A percentile compares a stretch with the other conserved stretches of the same genome.
Conservation (phyloP, 257 asterid genomes). For the Cynanchum wilfordii region DNA sequence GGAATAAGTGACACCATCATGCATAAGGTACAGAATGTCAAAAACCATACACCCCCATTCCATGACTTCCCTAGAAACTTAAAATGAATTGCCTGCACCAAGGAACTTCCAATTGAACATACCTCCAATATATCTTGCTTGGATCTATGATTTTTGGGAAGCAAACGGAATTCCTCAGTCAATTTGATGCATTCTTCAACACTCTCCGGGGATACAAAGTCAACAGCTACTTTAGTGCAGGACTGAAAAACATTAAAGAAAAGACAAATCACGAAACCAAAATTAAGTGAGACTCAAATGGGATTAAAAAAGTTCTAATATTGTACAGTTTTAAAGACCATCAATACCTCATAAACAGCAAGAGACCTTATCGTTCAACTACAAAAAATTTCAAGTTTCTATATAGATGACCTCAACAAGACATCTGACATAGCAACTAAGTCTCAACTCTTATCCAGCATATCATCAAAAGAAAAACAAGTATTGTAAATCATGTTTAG, state of each 20-base stretch:
- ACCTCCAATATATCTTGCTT: slow-evolving; percentile 52
- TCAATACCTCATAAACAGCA: not conserved
- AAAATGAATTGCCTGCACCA: not conserved
- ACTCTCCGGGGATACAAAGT: slow-evolving; percentile 47
- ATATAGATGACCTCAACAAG: not conserved
- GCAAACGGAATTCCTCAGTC: slow-evolving; percentile 46
- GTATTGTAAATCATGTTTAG: not conserved
- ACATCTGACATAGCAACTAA: not conserved
- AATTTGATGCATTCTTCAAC: slow-evolving; percentile 37
- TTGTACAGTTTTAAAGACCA: not conserved
- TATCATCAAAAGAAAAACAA: not conserved
- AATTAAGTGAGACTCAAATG: not conserved
- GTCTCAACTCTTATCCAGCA: not conserved
- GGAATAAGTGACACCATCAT: not conserved
- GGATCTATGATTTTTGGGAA: slow-evolving; percentile 39
- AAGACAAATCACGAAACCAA: slow-evolving; percentile 6
- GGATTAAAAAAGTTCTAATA: not conserved
- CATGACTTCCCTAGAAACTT: not conserved
- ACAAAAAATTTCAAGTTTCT: not conserved
- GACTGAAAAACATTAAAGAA: slow-evolving; percentile 26
- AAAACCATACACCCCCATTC: not conserved
- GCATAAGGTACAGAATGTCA: not conserved
- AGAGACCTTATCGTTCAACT: not conserved
- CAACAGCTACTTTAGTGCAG: slow-evolving; percentile 39
- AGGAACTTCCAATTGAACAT: not conserved